Conservation (phyloP, 495 filamentous ascomycete species). For the Xylaria intraflava region DNA sequence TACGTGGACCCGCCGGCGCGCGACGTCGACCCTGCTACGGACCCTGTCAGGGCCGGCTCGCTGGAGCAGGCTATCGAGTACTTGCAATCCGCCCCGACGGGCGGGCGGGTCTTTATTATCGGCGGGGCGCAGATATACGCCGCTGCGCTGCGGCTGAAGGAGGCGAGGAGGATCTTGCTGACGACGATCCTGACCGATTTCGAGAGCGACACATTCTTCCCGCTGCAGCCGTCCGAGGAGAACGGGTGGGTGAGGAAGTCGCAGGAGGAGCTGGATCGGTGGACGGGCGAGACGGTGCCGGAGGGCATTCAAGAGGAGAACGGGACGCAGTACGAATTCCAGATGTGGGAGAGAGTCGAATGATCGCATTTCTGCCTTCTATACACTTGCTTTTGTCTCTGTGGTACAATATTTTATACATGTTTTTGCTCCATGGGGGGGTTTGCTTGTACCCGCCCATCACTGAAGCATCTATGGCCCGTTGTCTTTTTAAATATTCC, state of each 20-base stretch:
- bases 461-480: background rate
- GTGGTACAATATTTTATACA: conserved; percentile 8
- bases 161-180: conserved; percentile 52
- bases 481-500: background rate
- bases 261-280: conserved; percentile 47
- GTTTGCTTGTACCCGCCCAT: background rate
- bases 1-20: conserved; percentile 2
- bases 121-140: conserved; percentile 83
- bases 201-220: conserved; percentile 89
- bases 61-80: conserved; percentile 49
- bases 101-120: conserved; percentile 64
- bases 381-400: background rate
- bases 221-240: conserved; percentile 43
- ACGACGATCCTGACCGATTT: conserved; percentile 58
- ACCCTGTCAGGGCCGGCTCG: conserved; percentile 29
- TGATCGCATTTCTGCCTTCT: conserved; percentile 13
- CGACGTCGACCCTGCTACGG: conserved; percentile 5
- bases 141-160: conserved; percentile 49
- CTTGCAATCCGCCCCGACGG: conserved; percentile 23
- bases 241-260: conserved; percentile 41
- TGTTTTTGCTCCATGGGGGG: background rate
- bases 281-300: conserved; percentile 52
- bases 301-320: conserved; percentile 48
- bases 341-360: conserved; percentile 54
- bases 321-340: conserved; percentile 55